phyloP scores from a whole-genome alignment of 2,329 filamentous ascomycete genomes.

The Moelleriella libera region DNA sequence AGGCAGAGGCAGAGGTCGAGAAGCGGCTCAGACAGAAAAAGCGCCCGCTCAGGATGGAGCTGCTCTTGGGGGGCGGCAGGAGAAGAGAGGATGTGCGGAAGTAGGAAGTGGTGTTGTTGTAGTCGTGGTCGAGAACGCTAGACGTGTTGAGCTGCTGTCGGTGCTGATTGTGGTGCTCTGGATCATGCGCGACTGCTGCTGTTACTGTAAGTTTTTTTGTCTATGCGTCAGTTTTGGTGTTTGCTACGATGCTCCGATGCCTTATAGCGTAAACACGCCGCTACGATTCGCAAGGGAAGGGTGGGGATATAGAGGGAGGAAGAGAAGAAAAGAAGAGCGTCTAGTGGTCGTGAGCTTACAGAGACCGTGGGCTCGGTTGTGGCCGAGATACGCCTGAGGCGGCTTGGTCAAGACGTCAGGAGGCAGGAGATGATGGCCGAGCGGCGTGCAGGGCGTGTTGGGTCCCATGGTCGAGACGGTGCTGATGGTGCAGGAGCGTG shows the following conservation, averaged over 20 bases:
- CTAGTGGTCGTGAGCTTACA: not conserved
- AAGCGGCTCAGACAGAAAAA: conserved; percentile 11
- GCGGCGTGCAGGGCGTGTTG: conserved; percentile 12
- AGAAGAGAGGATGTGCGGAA: conserved; percentile 2
- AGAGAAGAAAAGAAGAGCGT: not conserved
- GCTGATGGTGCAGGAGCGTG: conserved; percentile 16
- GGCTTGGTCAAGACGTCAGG: conserved; percentile 1
- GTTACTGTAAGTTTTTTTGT: not conserved
- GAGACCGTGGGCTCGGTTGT: conserved; percentile 1
- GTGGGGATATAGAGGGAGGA: not conserved
- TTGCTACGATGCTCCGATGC: not conserved
- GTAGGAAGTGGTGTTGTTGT: conserved; percentile 1
- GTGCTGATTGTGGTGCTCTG: not conserved
- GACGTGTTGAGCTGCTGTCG: conserved; percentile 2
- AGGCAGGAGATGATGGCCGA: conserved; percentile 1
- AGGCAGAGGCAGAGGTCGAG: conserved; percentile 7
- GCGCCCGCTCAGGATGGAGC: conserved; percentile 5
- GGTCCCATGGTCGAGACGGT: conserved; percentile 14
- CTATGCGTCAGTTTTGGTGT: not conserved
- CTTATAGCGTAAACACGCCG: no score
- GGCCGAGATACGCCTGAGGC: not conserved
- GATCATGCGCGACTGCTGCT: not conserved
- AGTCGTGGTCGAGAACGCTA: conserved; percentile 1
- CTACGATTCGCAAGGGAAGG: no score
- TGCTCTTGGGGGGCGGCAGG: conserved; percentile 1